A percentile compares a stretch with the other conserved stretches of the same genome.
These are phyloP conservation scores for Aspergillus udagawae DNA, from an alignment of 2,329 filamentous ascomycete species.

Conservation along the genomic window DNA sequence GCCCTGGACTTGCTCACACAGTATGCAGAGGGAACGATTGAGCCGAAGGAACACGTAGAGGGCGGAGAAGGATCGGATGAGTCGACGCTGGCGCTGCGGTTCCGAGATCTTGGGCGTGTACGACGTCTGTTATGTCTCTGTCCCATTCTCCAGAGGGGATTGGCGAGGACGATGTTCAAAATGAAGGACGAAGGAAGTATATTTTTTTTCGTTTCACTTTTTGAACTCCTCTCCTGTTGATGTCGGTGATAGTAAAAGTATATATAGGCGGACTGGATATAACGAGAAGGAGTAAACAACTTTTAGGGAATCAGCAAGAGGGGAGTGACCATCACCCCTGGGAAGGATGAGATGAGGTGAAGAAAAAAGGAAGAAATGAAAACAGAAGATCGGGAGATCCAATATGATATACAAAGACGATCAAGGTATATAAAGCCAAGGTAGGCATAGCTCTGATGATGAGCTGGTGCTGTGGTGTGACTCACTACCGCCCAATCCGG, in stretches of 20 bases:
- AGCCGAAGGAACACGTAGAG: conserved; percentile 7
- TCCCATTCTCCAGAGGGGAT: conserved; percentile 33
- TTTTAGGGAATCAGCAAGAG: conserved; percentile 19
- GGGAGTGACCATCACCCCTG: conserved; percentile 37
- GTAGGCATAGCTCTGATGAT: conserved; percentile 4
- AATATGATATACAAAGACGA: background rate
- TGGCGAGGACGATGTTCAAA: conserved; percentile 1
- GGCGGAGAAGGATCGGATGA: conserved; percentile 17
- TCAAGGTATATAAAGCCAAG: conserved; percentile 5
- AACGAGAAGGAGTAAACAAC: conserved; percentile 4
- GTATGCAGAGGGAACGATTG: conserved; percentile 7
- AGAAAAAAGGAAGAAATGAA: conserved; percentile 9
- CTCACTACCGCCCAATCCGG: conserved; percentile 19
- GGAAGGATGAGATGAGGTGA: conserved; percentile 35
- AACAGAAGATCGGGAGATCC: conserved; percentile 5
- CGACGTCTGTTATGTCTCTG: conserved; percentile 46
- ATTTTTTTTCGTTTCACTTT: conserved; percentile 5
- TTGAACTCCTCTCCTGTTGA: conserved; percentile 4
- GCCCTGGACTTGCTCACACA: conserved; percentile 5
- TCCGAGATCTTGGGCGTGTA: conserved; percentile 39
- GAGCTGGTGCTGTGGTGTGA: conserved; percentile 21
- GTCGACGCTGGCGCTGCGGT: conserved; percentile 23
- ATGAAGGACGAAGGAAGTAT: conserved; percentile 1
- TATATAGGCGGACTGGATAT: conserved; percentile 4
- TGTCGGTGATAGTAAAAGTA: conserved; percentile 3